Percentiles rank a stretch among this genome's conserved stretches.
These are phyloP conservation scores for Chenopodium berlandieri DNA, from an alignment of 148 eudicot genomes.

Conservation along the genomic window DNA sequence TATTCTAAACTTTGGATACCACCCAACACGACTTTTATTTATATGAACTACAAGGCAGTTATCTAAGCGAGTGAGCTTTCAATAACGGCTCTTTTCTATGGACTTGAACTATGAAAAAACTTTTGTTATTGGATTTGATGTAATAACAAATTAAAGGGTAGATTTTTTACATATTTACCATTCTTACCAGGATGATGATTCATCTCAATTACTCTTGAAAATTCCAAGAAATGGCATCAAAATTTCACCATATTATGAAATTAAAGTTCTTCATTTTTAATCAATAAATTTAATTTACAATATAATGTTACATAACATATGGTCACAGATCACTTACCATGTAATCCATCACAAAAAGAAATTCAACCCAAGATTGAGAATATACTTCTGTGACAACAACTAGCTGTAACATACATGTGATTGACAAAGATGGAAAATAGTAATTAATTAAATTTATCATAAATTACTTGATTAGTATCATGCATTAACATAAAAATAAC, in stretches of 20 bases:
- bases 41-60: too few species aligned
- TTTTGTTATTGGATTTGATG: too few species aligned
- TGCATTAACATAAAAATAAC: background rate
- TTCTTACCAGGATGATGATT: too few species aligned
- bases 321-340: background rate
- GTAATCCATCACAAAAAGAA: background rate
- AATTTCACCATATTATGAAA: background rate
- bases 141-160: too few species aligned
- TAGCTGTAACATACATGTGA: constrained; percentile 23
- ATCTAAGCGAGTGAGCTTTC: too few species aligned
- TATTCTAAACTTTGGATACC: too few species aligned
- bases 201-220: background rate
- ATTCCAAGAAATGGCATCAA: background rate
- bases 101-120: too few species aligned
- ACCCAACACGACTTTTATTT: too few species aligned
- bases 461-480: background rate
- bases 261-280: background rate
- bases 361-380: constrained; percentile 9
- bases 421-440: background rate
- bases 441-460: constrained; percentile 3
- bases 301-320: background rate
- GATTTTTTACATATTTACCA: too few species aligned
- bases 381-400: background rate
- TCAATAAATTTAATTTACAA: background rate
- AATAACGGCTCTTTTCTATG: too few species aligned